Conservation (phyloP, 1,284 basidiomycete species). For the Cutaneotrichosporon dermatis region DNA sequence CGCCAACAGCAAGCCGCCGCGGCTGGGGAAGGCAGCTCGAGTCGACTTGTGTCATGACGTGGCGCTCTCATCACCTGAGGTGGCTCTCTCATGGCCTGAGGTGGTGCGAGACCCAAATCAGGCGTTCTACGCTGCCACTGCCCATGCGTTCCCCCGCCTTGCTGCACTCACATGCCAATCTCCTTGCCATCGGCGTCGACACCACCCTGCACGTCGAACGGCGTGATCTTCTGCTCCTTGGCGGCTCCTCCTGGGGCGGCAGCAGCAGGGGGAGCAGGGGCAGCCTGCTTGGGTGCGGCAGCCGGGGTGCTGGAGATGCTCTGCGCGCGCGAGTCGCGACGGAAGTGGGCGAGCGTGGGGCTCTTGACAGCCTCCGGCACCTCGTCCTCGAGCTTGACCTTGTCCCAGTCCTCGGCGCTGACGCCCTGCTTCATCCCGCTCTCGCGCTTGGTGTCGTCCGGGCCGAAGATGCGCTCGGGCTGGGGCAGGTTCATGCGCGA, state of each 20-base stretch:
- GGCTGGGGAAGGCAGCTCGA: too few relatives aligned
- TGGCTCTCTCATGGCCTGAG: too few relatives aligned
- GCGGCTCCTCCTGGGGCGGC: constrained; percentile 7
- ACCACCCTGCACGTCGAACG: constrained; percentile 96
- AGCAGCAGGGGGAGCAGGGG: constrained; percentile 6
- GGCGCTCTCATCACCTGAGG: too few relatives aligned
- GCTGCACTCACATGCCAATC: constrained; percentile 59
- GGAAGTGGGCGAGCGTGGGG: constrained; percentile 39
- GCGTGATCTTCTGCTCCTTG: constrained; percentile 81
- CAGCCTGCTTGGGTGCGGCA: constrained; percentile 16
- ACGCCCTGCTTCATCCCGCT: constrained; percentile 33
- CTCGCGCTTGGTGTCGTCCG: constrained; percentile 29
- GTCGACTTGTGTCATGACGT: too few relatives aligned
- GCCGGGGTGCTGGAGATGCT: constrained; percentile 11
- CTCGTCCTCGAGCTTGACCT: constrained; percentile 45
- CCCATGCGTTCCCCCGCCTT: too few relatives aligned
- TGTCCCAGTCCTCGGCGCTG: constrained; percentile 45
- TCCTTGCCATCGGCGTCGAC: constrained; percentile 84
- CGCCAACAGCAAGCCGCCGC: too few relatives aligned
- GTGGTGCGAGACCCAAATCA: too few relatives aligned
- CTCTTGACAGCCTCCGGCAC: constrained; percentile 47
- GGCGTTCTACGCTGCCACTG: too few relatives aligned
- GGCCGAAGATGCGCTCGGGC: constrained; percentile 49
- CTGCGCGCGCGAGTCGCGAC: constrained; percentile 22
- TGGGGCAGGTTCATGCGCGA: constrained; percentile 48